These are phyloP conservation scores for Neltuma alba DNA, from an alignment of 306 rosid species.

Conservation along the genomic window DNA sequence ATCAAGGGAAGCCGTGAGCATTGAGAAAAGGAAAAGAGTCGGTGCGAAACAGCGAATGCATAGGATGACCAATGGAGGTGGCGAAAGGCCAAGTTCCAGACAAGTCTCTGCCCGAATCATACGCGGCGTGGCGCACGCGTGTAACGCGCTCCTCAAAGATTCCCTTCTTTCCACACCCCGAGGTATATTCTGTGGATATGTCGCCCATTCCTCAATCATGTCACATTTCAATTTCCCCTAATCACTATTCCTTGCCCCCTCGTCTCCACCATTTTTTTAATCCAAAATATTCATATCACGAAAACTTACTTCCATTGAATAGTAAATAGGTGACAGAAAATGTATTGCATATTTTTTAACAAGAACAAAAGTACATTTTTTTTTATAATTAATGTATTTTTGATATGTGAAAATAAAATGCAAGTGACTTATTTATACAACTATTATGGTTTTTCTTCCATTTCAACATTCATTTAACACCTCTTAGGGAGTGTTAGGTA, in stretches of 20 bases:
- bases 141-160: conserved; percentile 23
- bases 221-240: neutral
- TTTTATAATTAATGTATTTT: too few species aligned
- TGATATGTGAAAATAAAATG: too few species aligned
- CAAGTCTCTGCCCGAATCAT: neutral
- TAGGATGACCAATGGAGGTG: conserved; percentile 8
- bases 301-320: too few species aligned
- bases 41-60: neutral
- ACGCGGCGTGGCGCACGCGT: conserved; percentile 29
- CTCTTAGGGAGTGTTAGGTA: too few species aligned
- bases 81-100: conserved; percentile 30
- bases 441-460: too few species aligned
- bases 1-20: neutral
- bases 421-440: too few species aligned
- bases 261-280: too few species aligned
- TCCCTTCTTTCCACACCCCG: neutral
- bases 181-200: conserved; percentile 44
- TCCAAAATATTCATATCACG: too few species aligned
- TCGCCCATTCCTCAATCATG: conserved; percentile 9
- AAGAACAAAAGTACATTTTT: too few species aligned
- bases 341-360: too few species aligned
- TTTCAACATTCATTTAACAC: too few species aligned
- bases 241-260: neutral
- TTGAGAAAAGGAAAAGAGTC: neutral
- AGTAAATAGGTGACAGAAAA: too few species aligned